Evolutionary conservation across 352 stramenopile species (phyloP).

Genomic region (Globisporangium takayamanum): DNA sequence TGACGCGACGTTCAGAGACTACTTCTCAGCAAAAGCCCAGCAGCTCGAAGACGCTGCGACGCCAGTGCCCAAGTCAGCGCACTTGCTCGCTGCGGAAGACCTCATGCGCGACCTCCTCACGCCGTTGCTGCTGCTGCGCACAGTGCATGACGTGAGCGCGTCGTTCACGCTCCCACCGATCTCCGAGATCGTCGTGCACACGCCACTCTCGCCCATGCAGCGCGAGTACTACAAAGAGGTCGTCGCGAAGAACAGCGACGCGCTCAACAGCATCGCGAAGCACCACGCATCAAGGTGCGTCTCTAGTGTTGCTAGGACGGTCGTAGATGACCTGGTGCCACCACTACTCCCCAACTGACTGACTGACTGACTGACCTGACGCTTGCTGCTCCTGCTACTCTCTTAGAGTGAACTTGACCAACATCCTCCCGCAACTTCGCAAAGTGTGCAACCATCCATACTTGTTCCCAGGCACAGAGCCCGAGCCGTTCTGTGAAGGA

Average conservation of each 20-base stretch:
- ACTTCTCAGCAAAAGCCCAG: constrained; percentile 66
- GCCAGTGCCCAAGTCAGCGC: constrained; percentile 18
- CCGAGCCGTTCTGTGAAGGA: constrained; percentile 68
- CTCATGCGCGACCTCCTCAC: constrained; percentile 55
- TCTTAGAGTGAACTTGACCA: constrained; percentile 86
- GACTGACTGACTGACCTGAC: background rate
- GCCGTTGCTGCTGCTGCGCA: constrained; percentile 58
- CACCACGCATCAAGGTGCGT: constrained; percentile 10
- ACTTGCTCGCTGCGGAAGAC: constrained; percentile 24
- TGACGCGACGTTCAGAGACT: constrained; percentile 38
- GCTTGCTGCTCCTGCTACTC: background rate
- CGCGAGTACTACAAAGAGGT: constrained; percentile 79
- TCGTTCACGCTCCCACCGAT: constrained; percentile 64
- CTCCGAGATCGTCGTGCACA: constrained; percentile 75
- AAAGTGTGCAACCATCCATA: constrained; percentile 88
- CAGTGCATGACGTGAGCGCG: constrained; percentile 59
- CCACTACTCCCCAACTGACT: background rate
- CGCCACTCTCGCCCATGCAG: constrained; percentile 70
- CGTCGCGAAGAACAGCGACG: constrained; percentile 52
- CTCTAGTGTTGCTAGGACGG: background rate
- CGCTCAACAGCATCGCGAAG: constrained; percentile 40
- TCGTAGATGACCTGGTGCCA: no score
- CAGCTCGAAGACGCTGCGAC: constrained; percentile 13
- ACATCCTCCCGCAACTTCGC: constrained; percentile 94
- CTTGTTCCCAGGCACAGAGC: constrained; percentile 84